Evolutionary conservation across 257 asterid species (phyloP).

Genomic region (Fraxinus excelsior): DNA sequence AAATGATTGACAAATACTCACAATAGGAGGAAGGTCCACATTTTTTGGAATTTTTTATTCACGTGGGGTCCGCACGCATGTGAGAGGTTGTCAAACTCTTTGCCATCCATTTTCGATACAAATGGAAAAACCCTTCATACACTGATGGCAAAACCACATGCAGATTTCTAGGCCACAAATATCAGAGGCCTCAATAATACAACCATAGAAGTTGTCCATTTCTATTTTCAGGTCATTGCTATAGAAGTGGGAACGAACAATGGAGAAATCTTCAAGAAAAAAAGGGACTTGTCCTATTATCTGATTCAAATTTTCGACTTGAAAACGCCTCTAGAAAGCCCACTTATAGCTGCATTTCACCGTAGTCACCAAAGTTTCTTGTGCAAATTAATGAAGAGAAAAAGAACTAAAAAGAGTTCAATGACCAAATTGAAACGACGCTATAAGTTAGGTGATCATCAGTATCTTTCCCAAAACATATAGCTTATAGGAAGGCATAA

Average conservation of each 20-base stretch:
- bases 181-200: neutral
- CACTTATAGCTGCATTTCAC: neutral
- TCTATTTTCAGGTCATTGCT: neutral
- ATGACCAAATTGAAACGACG: neutral
- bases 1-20: no score
- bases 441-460: neutral
- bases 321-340: neutral
- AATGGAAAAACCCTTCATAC: no score
- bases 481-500: neutral
- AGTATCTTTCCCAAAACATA: neutral
- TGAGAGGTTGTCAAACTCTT: no score
- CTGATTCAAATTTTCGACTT: neutral
- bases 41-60: no score
- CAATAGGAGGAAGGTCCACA: no score
- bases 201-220: neutral
- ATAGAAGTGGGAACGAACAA: neutral
- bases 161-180: constrained; percentile 10
- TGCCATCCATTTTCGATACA: no score
- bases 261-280: neutral
- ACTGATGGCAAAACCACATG: constrained; percentile 30
- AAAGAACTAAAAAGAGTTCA: neutral
- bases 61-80: no score
- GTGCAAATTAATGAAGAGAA: no score
- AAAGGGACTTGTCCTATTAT: neutral
- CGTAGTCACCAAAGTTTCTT: no score